Evolutionary conservation across 345 rosid genomes (phyloP).

Genomic region (Arabis hirsuta): DNA sequence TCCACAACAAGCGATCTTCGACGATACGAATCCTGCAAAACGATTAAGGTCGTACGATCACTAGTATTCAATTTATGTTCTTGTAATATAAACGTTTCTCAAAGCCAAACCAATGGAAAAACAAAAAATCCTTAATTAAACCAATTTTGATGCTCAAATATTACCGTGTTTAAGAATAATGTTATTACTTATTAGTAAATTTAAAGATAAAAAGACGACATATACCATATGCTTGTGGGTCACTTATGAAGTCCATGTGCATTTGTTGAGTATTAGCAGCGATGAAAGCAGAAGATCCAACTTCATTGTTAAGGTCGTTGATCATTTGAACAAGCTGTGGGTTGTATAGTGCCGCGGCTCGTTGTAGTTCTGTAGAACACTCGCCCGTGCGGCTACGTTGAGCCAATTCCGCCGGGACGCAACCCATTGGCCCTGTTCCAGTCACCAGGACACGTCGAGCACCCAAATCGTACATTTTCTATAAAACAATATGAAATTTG

Average conservation of each 20-base stretch:
- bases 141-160: background rate
- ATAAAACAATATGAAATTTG: slow-evolving; percentile 6
- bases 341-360: slow-evolving; percentile 70
- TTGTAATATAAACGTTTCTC: background rate
- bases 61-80: background rate
- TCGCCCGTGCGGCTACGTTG: slow-evolving; percentile 63
- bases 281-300: slow-evolving; percentile 60
- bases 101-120: background rate
- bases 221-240: slow-evolving; percentile 78
- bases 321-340: slow-evolving; percentile 72
- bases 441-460: slow-evolving; percentile 76
- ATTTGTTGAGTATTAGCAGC: slow-evolving; percentile 59
- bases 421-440: slow-evolving; percentile 84
- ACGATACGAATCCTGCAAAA: slow-evolving; percentile 60
- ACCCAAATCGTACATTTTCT: slow-evolving; percentile 74
- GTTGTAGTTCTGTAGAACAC: slow-evolving; percentile 63
- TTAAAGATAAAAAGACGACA: background rate
- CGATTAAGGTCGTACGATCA: background rate
- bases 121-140: background rate
- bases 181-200: background rate
- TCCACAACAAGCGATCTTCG: slow-evolving; percentile 81
- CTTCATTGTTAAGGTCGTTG: slow-evolving; percentile 51
- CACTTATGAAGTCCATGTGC: slow-evolving; percentile 61
- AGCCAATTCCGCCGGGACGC: slow-evolving; percentile 84
- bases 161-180: background rate